A percentile compares a stretch with the other conserved stretches of the same genome.
These are phyloP conservation scores for Penicillium sp. DNA, from an alignment of 2,329 filamentous ascomycete genomes.

Conservation along the genomic window DNA sequence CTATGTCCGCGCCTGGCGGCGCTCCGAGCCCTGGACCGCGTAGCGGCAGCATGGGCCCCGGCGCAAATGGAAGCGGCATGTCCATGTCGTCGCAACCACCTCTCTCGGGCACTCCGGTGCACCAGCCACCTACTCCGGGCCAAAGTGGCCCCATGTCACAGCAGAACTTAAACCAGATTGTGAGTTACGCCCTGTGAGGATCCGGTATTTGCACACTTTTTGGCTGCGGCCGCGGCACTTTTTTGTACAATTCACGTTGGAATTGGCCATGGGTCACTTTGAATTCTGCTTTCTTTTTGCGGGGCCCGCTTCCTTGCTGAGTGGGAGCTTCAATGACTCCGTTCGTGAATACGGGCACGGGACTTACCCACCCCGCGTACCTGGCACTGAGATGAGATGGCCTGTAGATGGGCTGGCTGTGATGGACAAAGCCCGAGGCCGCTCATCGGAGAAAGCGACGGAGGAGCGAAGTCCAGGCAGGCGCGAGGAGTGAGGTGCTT, in stretches of 20 bases:
- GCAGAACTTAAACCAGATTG: constrained; percentile 93
- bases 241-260: background rate
- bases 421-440: background rate
- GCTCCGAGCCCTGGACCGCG: constrained; percentile 50
- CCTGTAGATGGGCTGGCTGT: background rate
- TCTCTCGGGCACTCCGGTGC: constrained; percentile 48
- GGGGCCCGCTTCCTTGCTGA: background rate
- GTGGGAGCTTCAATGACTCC: background rate
- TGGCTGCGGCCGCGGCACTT: background rate
- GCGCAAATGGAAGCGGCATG: constrained; percentile 36
- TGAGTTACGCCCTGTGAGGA: constrained; percentile 52
- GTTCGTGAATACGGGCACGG: background rate
- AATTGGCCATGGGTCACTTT: background rate
- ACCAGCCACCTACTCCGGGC: constrained; percentile 43
- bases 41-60: constrained; percentile 50
- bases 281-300: too few species aligned
- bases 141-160: constrained; percentile 62
- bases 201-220: background rate
- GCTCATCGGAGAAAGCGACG: background rate
- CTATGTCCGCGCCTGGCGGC: constrained; percentile 47
- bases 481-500: background rate
- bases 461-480: background rate
- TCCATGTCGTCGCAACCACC: constrained; percentile 50
- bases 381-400: background rate
- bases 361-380: background rate